A percentile compares a stretch with the other conserved stretches of the same genome.
Evolutionary conservation across 2,329 filamentous ascomycete genomes (phyloP).

Genomic region (Aspergillus pseudonomiae): DNA sequence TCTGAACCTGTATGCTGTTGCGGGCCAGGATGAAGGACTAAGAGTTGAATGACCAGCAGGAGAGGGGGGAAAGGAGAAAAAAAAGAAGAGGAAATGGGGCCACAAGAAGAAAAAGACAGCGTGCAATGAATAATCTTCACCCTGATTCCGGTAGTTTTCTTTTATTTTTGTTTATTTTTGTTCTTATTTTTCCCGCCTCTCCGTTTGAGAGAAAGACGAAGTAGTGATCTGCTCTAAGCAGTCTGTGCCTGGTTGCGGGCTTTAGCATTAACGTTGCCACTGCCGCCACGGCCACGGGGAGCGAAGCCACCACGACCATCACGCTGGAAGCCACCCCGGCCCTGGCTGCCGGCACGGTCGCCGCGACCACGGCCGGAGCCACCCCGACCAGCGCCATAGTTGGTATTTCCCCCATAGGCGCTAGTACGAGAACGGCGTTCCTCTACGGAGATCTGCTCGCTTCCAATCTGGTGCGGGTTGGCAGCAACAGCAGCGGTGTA

Average conservation of each 20-base stretch:
- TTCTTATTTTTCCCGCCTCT: background rate
- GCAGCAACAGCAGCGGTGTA: conserved; percentile 81
- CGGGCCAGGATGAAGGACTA: conserved; percentile 27
- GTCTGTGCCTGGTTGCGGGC: conserved; percentile 50
- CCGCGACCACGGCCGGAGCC: conserved; percentile 69
- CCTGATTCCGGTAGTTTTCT: conserved; percentile 1
- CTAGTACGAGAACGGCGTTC: conserved; percentile 78
- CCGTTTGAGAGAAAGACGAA: background rate
- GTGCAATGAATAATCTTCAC: background rate
- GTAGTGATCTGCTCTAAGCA: conserved; percentile 35
- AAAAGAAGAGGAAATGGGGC: conserved; percentile 13
- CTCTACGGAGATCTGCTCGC: conserved; percentile 82
- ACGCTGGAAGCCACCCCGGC: conserved; percentile 68
- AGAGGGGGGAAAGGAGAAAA: conserved; percentile 12
- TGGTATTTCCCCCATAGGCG: conserved; percentile 70
- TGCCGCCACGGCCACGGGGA: conserved; percentile 64
- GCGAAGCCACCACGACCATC: conserved; percentile 69
- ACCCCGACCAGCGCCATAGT: conserved; percentile 62
- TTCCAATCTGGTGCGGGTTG: conserved; percentile 84
- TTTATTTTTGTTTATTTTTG: background rate
- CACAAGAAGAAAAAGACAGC: conserved; percentile 8
- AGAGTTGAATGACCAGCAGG: conserved; percentile 22
- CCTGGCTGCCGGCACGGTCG: conserved; percentile 66
- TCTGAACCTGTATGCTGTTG: conserved; percentile 21
- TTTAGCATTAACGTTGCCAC: conserved; percentile 50